Evolutionary conservation across 2,329 filamentous ascomycete species (phyloP), one percentile per base, ranked within the genome.

Genomic region (Cladosporium sp.): DNA sequence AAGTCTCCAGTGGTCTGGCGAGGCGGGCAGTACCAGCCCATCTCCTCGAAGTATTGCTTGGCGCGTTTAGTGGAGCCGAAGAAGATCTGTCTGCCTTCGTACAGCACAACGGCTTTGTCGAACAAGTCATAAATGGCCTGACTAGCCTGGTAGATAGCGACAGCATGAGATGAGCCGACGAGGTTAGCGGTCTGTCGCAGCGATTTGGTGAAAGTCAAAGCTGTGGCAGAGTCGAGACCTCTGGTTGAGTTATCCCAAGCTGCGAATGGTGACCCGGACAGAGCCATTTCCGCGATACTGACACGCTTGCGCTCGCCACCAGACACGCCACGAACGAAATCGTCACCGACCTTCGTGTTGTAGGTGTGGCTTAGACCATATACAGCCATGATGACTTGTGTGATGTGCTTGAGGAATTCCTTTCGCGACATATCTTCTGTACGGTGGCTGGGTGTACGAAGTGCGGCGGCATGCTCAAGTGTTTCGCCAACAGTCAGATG

Each of bases 51-150:
- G 72, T 85, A 92, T 0, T 70, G 70, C 65, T 81, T 85, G 0
- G 88, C 89, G 2, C 77, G 70, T 5, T 66, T 69, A 0, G 84
- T 82, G 0, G 83, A 82, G 0, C 89, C 90, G 63, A 87, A 92
- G 75, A 85, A 93, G 62, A 92, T 92, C 67, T 92, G 83, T 0
- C 86, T 81, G 0, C 89, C 90, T 67, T 92, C 87, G 67, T 92
- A 91, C 0, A 92, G 76, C 0, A 93, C 86, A 0, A 85, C 80
- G 0, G 83, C 84, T 69, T 92, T 92, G 74, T 93, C 88, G 65
- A 93, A 92, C 15, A 85, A 74, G 58, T 86, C 82, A 66, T 86
- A 87, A 14, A 85, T 75, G 9, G 72, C 72, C 60, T 79, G 75
- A 43, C 69, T 72, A 8, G 77, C 76, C 63, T 80, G 77, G 65